A percentile compares a stretch with the other conserved stretches of the same genome.
Conservation (phyloP, 352 stramenopile genomes). For the Phytophthora podocarpi region DNA sequence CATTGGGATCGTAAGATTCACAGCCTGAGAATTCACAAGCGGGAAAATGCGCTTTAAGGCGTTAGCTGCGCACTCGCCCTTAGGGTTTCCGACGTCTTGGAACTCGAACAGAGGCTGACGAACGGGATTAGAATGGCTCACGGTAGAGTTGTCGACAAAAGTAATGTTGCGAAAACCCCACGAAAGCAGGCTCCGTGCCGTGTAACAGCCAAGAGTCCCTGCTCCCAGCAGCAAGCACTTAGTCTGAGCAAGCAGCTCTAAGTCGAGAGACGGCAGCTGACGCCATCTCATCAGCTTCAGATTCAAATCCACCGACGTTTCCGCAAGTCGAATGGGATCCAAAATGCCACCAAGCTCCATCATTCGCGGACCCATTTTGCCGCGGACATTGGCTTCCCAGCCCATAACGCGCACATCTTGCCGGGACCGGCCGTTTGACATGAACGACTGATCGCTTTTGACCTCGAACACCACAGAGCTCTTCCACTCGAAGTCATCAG, state of each 20-base stretch:
- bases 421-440: conserved; percentile 33
- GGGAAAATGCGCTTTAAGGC: conserved; percentile 94
- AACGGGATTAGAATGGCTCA: conserved; percentile 98
- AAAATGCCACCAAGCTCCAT: conserved; percentile 79
- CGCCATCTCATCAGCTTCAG: conserved; percentile 99
- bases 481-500: conserved; percentile 55
- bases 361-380: conserved; percentile 73
- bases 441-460: conserved; percentile 38
- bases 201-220: conserved; percentile 97
- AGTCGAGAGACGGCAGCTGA: conserved; percentile 94
- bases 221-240: conserved; percentile 96
- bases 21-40: conserved; percentile 85
- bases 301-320: conserved; percentile 98
- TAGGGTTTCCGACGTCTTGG: conserved; percentile 94
- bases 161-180: conserved; percentile 98
- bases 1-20: conserved; percentile 98
- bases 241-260: conserved; percentile 88
- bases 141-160: conserved; percentile 97
- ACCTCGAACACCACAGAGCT: conserved; percentile 69
- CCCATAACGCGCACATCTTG: conserved; percentile 53
- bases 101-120: conserved; percentile 97
- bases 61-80: conserved; percentile 93
- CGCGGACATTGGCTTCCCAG: conserved; percentile 78
- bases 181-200: conserved; percentile 93
- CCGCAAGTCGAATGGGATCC: conserved; percentile 89